Evolutionary conservation across 495 filamentous ascomycete genomes (phyloP).

Genomic region (Aspergillus ostianus): DNA sequence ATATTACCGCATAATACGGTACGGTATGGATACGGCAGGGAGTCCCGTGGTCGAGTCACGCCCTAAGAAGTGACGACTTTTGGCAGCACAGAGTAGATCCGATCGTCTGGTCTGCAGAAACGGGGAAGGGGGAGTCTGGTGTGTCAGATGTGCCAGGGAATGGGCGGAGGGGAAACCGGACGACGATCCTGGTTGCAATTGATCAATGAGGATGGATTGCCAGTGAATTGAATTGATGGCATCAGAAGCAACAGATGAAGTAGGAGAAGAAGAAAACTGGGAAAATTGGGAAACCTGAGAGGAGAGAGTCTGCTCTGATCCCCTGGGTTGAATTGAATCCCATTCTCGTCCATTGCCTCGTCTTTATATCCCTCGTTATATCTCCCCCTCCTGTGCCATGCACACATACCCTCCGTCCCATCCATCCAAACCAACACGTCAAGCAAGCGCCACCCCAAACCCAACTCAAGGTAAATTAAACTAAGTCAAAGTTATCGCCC

Average conservation of each 20-base stretch:
- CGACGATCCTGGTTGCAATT: too few species aligned
- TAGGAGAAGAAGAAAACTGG: not conserved
- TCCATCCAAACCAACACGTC: not conserved
- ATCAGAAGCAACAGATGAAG: not conserved
- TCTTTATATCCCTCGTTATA: conserved; percentile 1
- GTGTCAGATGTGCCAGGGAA: too few species aligned
- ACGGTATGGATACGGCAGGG: conserved; percentile 7
- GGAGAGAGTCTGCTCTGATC: not conserved
- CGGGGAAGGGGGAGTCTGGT: too few species aligned
- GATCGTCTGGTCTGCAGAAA: too few species aligned
- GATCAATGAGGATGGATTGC: too few species aligned
- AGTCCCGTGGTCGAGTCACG: not conserved
- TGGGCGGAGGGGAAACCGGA: too few species aligned
- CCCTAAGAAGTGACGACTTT: too few species aligned
- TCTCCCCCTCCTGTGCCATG: not conserved
- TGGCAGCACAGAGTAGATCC: too few species aligned
- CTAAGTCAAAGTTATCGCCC: conserved; percentile 3
- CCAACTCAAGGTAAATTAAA: not conserved
- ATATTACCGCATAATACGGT: not conserved
- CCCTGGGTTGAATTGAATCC: not conserved
- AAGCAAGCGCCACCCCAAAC: not conserved
- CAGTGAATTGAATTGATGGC: too few species aligned
- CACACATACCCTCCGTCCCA: not conserved
- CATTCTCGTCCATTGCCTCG: not conserved
- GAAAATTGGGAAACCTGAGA: not conserved